phyloP scores from a whole-genome alignment of 148 eudicot genomes.

The Spergularia bocconei region DNA sequence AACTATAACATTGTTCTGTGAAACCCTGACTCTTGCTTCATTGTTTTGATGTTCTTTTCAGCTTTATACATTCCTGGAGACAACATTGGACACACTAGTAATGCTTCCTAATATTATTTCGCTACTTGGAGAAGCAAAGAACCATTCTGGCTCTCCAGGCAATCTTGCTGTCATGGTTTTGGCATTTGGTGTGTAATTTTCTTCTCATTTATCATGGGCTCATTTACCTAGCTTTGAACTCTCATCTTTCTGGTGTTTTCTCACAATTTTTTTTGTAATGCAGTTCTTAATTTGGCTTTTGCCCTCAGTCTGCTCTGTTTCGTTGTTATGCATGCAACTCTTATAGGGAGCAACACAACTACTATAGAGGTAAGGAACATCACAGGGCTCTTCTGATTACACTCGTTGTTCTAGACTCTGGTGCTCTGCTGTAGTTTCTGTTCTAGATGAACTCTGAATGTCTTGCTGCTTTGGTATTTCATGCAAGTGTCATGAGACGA shows the following conservation, averaged over 20 bases:
- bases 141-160: slow-evolving; percentile 55
- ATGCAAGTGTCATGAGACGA: too few species aligned
- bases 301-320: slow-evolving; percentile 86
- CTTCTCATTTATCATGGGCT: slow-evolving; percentile 8
- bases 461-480: background rate
- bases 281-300: slow-evolving; percentile 93
- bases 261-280: slow-evolving; percentile 62
- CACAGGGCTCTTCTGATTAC: background rate
- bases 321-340: slow-evolving; percentile 71
- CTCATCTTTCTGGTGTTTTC: slow-evolving; percentile 36
- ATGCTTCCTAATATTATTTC: slow-evolving; percentile 66
- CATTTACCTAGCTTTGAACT: slow-evolving; percentile 15
- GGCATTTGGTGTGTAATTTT: slow-evolving; percentile 61
- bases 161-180: slow-evolving; percentile 69
- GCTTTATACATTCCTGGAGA: slow-evolving; percentile 81
- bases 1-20: background rate
- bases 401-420: background rate
- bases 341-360: slow-evolving; percentile 84
- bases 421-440: background rate
- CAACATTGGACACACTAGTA: slow-evolving; percentile 61
- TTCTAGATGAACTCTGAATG: background rate
- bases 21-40: background rate
- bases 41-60: slow-evolving; percentile 29
- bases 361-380: slow-evolving; percentile 63
- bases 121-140: slow-evolving; percentile 55